Percentiles rank a stretch among this genome's conserved stretches.
Conservation (phyloP, 2,329 filamentous ascomycete species). For the Fusarium sp. region DNA sequence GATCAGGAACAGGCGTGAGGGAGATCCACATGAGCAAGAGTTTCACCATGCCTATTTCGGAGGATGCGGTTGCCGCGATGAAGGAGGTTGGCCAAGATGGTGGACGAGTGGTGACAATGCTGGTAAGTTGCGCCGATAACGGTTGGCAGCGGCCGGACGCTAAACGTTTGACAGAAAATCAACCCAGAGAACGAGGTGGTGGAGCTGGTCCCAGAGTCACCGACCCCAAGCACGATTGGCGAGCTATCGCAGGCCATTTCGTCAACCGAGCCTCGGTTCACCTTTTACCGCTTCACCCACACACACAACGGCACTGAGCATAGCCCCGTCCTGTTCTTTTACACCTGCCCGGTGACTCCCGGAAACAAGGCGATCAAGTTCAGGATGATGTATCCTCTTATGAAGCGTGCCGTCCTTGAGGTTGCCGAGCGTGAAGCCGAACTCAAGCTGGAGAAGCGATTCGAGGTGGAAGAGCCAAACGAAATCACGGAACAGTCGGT, state of each 20-base stretch:
- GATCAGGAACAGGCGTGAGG: conserved; percentile 74
- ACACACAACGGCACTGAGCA: conserved; percentile 67
- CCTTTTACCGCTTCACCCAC: conserved; percentile 80
- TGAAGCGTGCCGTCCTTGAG: conserved; percentile 77
- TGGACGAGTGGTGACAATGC: conserved; percentile 71
- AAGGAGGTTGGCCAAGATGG: conserved; percentile 69
- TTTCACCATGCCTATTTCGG: conserved; percentile 71
- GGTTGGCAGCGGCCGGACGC: conserved; percentile 8
- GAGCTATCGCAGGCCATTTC: conserved; percentile 76
- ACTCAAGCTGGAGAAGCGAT: conserved; percentile 78
- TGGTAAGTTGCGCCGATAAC: conserved; percentile 65
- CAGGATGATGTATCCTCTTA: conserved; percentile 86
- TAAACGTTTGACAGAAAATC: conserved; percentile 72
- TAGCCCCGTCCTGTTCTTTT: conserved; percentile 82
- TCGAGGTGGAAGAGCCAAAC: conserved; percentile 76
- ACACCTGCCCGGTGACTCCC: conserved; percentile 80
- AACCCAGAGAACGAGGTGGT: conserved; percentile 79
- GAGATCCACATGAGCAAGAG: conserved; percentile 73
- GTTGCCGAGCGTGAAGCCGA: conserved; percentile 77
- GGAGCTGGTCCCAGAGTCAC: conserved; percentile 72
- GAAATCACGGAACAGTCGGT: conserved; percentile 81
- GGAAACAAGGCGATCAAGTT: conserved; percentile 82
- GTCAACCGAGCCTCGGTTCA: conserved; percentile 79
- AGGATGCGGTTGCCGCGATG: conserved; percentile 77
- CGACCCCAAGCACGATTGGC: conserved; percentile 68